Evolutionary conservation across 768 basidiomycete species (phyloP), one percentile per base, ranked within the genome.

Genomic region (Lyophyllum atratum): DNA sequence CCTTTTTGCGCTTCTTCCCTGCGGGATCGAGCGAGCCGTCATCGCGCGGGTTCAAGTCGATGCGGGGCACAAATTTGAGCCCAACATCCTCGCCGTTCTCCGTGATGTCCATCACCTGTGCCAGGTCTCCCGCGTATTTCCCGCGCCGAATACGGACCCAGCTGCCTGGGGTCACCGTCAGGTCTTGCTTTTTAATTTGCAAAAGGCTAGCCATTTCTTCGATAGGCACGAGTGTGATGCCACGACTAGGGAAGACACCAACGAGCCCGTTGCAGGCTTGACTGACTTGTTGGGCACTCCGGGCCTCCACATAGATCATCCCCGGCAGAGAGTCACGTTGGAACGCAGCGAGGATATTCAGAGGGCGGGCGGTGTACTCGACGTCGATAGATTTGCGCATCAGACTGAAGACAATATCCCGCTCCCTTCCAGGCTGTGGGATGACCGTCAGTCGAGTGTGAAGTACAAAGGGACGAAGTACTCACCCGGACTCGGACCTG

Each of bases 181-280:
- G 74, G 60, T 95, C 93, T 68, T 95, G 90, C 75, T 95, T 95
- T 79, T 95, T 98, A 66, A 97, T 97, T 68, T 93, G 92, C 63
- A 98, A 80, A 34, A 98, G 77, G 58, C 92, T 93, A 17, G 97
- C 93, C 95, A 98, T 98, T 77, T 99, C 97, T 66, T 95, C 92
- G 56, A 98, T 94, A 7, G 95, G 95, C 0, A 98, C 95, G 31
- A 97, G 82, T 19, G 82, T 80, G 59, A 93, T 85, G 15, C 92
- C 91, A 49, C 90, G 86, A 65, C 84, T 86, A 26, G 86, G 82
- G 71, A 94, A 99, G 52, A 98, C 86, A 50, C 95, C 97, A 49
- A 98, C 91, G 47, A 98, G 88, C 25, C 96, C 96, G 55, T 86
- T 82, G 67, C 92, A 85, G 6, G 96, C 95, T 55, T 88, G 82